These are phyloP conservation scores for Ophiostoma sp. DNA, from an alignment of 2,329 filamentous ascomycete species.

Conservation along the genomic window DNA sequence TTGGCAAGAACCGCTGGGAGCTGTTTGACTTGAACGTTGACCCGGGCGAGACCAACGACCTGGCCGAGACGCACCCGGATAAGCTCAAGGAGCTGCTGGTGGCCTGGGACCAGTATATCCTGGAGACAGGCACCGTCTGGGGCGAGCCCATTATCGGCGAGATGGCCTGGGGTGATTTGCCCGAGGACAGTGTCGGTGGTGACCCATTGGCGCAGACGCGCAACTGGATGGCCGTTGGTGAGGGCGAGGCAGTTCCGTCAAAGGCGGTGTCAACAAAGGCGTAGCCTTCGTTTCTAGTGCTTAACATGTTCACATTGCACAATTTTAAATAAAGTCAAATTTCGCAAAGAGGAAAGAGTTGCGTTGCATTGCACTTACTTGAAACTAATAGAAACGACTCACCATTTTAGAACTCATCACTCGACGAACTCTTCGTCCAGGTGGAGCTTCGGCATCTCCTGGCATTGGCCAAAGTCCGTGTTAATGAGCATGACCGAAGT, in stretches of 20 bases:
- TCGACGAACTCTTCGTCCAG: background rate
- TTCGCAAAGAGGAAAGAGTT: background rate
- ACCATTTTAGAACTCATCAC: too few species aligned
- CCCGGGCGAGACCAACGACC: slow-evolving; percentile 47
- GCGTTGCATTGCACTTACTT: background rate
- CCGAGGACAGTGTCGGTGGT: slow-evolving; percentile 7
- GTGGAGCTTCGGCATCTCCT: background rate
- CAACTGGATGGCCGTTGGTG: slow-evolving; percentile 12
- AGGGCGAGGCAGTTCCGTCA: background rate
- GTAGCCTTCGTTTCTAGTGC: background rate
- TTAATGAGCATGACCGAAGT: background rate
- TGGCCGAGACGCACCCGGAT: slow-evolving; percentile 38
- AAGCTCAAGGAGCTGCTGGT: slow-evolving; percentile 38
- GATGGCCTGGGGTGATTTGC: slow-evolving; percentile 17
- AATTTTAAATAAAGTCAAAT: background rate
- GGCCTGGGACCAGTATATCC: slow-evolving; percentile 41
- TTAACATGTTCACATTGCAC: background rate
- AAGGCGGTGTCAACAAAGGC: background rate
- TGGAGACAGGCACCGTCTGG: slow-evolving; percentile 50
- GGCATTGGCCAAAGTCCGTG: background rate
- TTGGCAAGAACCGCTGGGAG: slow-evolving; percentile 52
- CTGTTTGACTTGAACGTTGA: slow-evolving; percentile 49
- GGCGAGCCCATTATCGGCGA: slow-evolving; percentile 11
- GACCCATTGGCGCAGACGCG: slow-evolving; percentile 15
- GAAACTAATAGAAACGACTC: too few species aligned